Conservation (phyloP, 345 rosid species). For the Angophora floribunda region DNA sequence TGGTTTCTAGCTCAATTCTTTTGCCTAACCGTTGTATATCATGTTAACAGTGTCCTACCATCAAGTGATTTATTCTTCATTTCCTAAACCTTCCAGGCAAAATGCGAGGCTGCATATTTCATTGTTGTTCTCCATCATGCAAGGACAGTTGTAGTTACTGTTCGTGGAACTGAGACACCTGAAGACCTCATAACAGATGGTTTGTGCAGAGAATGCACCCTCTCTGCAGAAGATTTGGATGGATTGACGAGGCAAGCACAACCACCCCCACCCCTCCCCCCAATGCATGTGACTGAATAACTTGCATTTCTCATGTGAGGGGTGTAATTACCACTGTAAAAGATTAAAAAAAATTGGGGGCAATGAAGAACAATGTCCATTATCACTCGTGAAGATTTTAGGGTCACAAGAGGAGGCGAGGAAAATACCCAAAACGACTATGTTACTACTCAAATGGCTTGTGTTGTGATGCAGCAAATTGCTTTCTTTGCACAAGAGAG, state of each 20-base stretch:
- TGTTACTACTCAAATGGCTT: neutral
- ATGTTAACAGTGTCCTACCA: neutral
- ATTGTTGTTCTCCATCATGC: slow-evolving; percentile 70
- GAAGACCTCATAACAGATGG: slow-evolving; percentile 98
- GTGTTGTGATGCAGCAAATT: neutral
- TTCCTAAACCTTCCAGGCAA: slow-evolving; percentile 30
- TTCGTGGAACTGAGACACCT: slow-evolving; percentile 92
- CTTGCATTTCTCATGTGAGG: neutral
- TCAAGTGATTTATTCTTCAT: neutral
- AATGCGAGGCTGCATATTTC: slow-evolving; percentile 87
- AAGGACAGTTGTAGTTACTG: slow-evolving; percentile 62
- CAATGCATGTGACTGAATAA: neutral
- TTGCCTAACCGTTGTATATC: neutral
- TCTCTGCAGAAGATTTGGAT: slow-evolving; percentile 59
- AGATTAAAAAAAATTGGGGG: neutral
- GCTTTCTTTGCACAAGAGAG: neutral
- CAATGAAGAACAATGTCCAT: neutral
- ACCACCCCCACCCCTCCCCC: slow-evolving; percentile 1
- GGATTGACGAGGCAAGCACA: slow-evolving; percentile 57
- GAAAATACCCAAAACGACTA: neutral
- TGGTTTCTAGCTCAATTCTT: neutral
- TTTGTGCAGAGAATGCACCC: slow-evolving; percentile 61
- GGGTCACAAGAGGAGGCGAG: neutral
- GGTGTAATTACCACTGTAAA: neutral
- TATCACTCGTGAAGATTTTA: neutral